phyloP scores from a whole-genome alignment of 1,284 basidiomycete species.

The Puccinia novopanici region DNA sequence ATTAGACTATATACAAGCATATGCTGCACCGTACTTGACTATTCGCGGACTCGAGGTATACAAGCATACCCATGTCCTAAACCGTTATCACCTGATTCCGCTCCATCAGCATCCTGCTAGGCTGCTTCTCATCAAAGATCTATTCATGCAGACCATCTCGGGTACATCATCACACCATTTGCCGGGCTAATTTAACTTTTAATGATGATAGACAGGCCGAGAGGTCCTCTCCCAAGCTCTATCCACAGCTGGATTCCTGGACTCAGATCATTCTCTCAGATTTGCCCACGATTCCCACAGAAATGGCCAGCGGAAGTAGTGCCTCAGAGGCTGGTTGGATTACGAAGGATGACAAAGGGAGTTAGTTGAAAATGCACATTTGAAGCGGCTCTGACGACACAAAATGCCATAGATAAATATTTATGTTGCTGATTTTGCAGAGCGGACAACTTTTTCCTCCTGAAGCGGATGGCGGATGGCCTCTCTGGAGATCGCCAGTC shows the following conservation, averaged over 20 bases:
- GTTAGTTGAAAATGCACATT: background rate
- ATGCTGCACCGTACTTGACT: no score
- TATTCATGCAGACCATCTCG: constrained; percentile 1
- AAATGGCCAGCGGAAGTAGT: background rate
- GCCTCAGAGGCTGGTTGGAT: background rate
- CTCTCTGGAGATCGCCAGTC: constrained; percentile 21
- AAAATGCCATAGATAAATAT: no score
- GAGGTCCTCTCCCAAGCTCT: constrained; percentile 7
- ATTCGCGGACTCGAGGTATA: no score
- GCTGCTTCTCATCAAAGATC: constrained; percentile 1
- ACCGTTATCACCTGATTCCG: constrained; percentile 4
- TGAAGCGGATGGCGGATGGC: background rate
- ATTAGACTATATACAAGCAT: no score
- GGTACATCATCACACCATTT: constrained; percentile 12
- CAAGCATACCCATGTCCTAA: no score
- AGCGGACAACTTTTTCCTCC: constrained; percentile 17
- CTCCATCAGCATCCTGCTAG: background rate
- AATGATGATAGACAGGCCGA: constrained; percentile 27
- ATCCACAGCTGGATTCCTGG: background rate
- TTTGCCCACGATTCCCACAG: background rate
- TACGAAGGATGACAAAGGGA: background rate
- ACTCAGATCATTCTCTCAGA: background rate
- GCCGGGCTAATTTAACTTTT: no score
- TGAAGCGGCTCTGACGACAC: background rate
- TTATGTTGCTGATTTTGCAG: background rate